Conservation (phyloP, 768 basidiomycete species). For the Wakefieldia striispora region DNA sequence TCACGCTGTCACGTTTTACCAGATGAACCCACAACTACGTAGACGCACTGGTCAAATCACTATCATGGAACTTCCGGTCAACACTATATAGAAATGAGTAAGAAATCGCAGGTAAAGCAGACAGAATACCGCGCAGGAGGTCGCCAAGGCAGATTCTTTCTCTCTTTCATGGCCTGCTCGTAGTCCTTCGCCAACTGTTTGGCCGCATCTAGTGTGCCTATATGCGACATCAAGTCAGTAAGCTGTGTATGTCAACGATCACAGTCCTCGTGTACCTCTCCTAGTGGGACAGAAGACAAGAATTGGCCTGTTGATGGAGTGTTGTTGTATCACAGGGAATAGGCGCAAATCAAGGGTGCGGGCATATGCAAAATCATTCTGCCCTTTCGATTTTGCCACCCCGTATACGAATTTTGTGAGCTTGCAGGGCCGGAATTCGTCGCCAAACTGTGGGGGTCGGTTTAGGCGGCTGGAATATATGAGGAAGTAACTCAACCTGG, state of each 20-base stretch:
- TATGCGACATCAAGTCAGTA: neutral
- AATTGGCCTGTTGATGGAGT: constrained; percentile 79
- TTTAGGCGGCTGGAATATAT: neutral
- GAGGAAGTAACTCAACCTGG: constrained; percentile 45
- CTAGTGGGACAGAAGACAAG: constrained; percentile 88
- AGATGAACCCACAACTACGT: neutral
- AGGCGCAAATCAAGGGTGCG: constrained; percentile 70
- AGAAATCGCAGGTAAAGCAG: neutral
- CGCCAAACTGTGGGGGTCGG: constrained; percentile 67
- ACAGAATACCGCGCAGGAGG: constrained; percentile 48
- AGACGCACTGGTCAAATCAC: constrained; percentile 50
- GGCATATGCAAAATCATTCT: constrained; percentile 80
- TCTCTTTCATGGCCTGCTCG: constrained; percentile 49
- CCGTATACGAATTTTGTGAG: constrained; percentile 73
- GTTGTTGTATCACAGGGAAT: constrained; percentile 67
- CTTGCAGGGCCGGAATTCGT: constrained; percentile 87
- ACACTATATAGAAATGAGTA: constrained; percentile 39
- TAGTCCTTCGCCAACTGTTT: constrained; percentile 76
- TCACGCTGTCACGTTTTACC: constrained; percentile 6
- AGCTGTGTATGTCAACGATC: neutral
- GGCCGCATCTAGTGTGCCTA: constrained; percentile 66
- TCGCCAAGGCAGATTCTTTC: constrained; percentile 64
- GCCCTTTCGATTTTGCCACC: constrained; percentile 54
- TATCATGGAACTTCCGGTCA: constrained; percentile 60
- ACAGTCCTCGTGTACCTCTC: constrained; percentile 52